Evolutionary conservation across 2,329 filamentous ascomycete species (phyloP), one percentile per base, ranked within the genome.

Genomic region (Hymenoscyphus fraxineus): DNA sequence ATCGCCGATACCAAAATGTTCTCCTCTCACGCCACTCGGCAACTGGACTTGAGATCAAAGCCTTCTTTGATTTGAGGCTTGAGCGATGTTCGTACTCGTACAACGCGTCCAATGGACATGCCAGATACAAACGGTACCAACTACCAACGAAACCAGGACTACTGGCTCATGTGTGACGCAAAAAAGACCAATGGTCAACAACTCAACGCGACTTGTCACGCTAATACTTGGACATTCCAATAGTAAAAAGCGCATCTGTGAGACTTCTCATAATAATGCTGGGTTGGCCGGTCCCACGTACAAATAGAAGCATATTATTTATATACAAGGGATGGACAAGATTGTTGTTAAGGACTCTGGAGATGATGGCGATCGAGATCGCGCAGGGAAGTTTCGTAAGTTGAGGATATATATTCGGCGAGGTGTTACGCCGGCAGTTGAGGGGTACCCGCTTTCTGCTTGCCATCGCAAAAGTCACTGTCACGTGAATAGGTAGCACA

Each of bases 1-100:
- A 44, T 44, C 40, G 40, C 40, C 40, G 13, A 13, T 41, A 41
- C 13, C 6, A 44, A 44, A 44, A 44, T n/a, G 4, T n/a, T n/a
- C n/a, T 19, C 16, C 19, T 44, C 41, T 16, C 13, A 41, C 57
- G 57, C 57, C 57, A 41, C 57, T 59, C n/a, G 57, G 38, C 57
- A 59, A n/a, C 57, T 41, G 19, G 31, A 16, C 22, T 59, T 59
- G 32, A 38, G n/a, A 15, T 41, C 13, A 41, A 41, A 44, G 41
- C 41, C 7, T 6, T n/a, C 41, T 44, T 44, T 4, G 41, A 44
- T 44, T 44, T 4, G 41, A 44, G 9, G 16, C n/a, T 6, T 44
- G 40, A 6, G 7, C 2, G 40, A 16, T 16, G n/a, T n/a, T 44
- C 15, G 40, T n/a, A 15, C 15, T 44, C 15, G 40, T n/a, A 15